A percentile compares a stretch with the other conserved stretches of the same genome.
These are phyloP conservation scores for Magnusiomyces fungicola DNA, from an alignment of 1,139 yeast genomes.

Conservation along the genomic window DNA sequence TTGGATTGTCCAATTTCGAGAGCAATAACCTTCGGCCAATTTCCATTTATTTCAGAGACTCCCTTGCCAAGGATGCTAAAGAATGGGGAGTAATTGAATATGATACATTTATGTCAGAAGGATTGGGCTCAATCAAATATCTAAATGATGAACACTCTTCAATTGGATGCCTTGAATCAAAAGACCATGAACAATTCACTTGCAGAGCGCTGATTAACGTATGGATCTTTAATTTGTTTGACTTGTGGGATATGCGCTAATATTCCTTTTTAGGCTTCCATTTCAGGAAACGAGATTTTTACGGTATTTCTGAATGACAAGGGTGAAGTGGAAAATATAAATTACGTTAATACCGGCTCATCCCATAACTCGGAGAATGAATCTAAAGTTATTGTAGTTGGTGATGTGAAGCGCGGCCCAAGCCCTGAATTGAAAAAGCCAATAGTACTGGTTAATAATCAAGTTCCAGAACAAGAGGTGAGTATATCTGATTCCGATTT, in stretches of 20 bases:
- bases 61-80: background rate
- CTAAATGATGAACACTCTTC: conserved; percentile 8
- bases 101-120: conserved; percentile 6
- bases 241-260: no score
- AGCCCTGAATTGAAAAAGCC: conserved; percentile 24
- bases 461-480: conserved; percentile 24
- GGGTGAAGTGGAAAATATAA: conserved; percentile 6
- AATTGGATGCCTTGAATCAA: conserved; percentile 22
- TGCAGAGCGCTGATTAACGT: conserved; percentile 19
- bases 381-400: conserved; percentile 11
- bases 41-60: conserved; percentile 6
- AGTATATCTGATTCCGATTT: background rate
- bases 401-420: conserved; percentile 20
- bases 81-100: conserved; percentile 4
- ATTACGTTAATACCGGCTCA: conserved; percentile 1
- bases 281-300: conserved; percentile 6
- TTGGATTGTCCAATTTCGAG: no score
- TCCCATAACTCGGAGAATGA: background rate
- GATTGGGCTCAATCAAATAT: conserved; percentile 12
- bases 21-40: background rate
- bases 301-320: conserved; percentile 4
- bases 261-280: background rate
- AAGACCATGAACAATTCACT: conserved; percentile 17
- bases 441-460: conserved; percentile 25
- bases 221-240: no score